Evolutionary conservation across 441 rosid genomes (phyloP).

Genomic region (Populus tomentosa): DNA sequence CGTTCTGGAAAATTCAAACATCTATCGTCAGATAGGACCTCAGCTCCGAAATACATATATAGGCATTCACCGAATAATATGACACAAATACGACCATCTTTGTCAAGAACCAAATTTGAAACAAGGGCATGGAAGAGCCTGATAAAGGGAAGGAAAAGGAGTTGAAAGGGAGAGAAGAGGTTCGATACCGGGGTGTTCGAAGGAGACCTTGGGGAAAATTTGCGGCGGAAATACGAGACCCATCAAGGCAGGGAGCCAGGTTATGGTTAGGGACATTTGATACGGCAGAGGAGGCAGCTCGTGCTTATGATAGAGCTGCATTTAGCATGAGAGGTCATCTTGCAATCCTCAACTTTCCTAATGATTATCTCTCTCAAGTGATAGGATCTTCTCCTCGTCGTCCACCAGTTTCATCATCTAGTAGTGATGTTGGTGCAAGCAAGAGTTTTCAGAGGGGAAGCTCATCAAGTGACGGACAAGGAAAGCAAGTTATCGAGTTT

Average conservation of each 20-base stretch:
- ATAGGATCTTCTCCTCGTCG: conserved; percentile 24
- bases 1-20: background rate
- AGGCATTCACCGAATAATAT: background rate
- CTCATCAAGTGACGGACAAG: conserved; percentile 25
- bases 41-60: background rate
- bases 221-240: conserved; percentile 61
- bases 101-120: conserved; percentile 8
- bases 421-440: background rate
- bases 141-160: conserved; percentile 19
- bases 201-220: conserved; percentile 71
- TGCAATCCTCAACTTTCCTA: conserved; percentile 56
- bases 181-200: conserved; percentile 52
- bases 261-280: conserved; percentile 62
- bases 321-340: conserved; percentile 45
- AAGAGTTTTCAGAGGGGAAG: conserved; percentile 12
- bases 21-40: background rate
- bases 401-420: conserved; percentile 14
- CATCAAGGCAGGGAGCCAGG: conserved; percentile 49
- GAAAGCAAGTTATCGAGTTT: conserved; percentile 47
- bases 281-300: conserved; percentile 59
- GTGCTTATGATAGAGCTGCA: conserved; percentile 62
- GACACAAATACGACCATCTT: too few species aligned
- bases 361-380: conserved; percentile 37
- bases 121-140: conserved; percentile 29
- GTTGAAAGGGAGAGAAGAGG: conserved; percentile 30